phyloP scores from a whole-genome alignment of 192 early-diverging fungal genomes.

The Coemansia sp. region DNA sequence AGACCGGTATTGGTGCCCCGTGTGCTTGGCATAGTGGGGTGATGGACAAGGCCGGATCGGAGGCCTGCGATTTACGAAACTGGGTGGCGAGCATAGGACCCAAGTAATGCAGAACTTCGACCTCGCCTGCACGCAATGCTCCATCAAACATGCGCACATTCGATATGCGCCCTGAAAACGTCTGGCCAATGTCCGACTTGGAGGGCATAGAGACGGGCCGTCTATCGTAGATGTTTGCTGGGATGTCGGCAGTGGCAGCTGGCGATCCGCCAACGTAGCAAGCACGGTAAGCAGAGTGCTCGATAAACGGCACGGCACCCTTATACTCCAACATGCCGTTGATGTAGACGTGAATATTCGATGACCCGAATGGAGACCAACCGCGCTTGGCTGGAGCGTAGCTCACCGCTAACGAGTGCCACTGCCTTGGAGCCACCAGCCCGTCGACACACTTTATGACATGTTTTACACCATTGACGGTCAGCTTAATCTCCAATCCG shows the following conservation, averaged over 20 bases:
- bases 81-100: constrained; percentile 23
- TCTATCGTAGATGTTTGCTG: background rate
- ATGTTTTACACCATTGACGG: constrained; percentile 10
- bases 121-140: constrained; percentile 13
- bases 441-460: constrained; percentile 14
- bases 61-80: constrained; percentile 20
- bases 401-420: constrained; percentile 30
- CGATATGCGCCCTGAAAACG: constrained; percentile 24
- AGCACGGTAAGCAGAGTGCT: constrained; percentile 15
- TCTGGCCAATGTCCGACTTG: background rate
- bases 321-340: constrained; percentile 26
- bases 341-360: constrained; percentile 33
- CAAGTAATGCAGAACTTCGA: constrained; percentile 32
- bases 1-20: constrained; percentile 3
- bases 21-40: constrained; percentile 13
- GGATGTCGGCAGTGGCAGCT: background rate
- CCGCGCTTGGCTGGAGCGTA: constrained; percentile 39
- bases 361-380: constrained; percentile 44
- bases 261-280: constrained; percentile 31
- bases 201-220: background rate
- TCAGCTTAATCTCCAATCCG: constrained; percentile 16
- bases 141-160: constrained; percentile 45
- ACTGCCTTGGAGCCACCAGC: constrained; percentile 9
- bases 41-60: constrained; percentile 5
- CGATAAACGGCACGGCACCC: constrained; percentile 29